These are phyloP conservation scores for Ilex asprella DNA, from an alignment of 257 asterid genomes.

Conservation along the genomic window DNA sequence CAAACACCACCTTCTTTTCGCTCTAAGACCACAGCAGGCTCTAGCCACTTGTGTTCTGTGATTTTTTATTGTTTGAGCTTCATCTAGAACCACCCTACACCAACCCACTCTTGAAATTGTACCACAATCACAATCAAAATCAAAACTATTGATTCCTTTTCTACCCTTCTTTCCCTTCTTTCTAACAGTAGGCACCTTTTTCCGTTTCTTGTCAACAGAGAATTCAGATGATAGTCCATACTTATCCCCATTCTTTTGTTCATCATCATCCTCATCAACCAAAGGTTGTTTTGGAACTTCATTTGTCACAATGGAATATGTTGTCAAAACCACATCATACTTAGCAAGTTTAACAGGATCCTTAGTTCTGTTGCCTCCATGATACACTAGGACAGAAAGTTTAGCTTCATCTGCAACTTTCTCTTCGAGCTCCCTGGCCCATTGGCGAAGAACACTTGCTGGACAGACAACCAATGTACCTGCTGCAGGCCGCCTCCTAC, in stretches of 20 bases:
- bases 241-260: conserved; percentile 54
- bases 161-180: conserved; percentile 68
- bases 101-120: conserved; percentile 83
- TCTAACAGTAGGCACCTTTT: conserved; percentile 37
- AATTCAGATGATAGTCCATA: conserved; percentile 75
- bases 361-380: conserved; percentile 81
- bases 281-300: conserved; percentile 92
- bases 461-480: conserved; percentile 98
- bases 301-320: conserved; percentile 84
- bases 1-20: conserved; percentile 96
- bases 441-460: conserved; percentile 96
- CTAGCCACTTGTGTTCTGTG: conserved; percentile 97
- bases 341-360: conserved; percentile 64
- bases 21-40: conserved; percentile 98
- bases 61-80: conserved; percentile 93
- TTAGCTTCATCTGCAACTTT: conserved; percentile 50
- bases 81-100: conserved; percentile 94
- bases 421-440: conserved; percentile 88
- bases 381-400: conserved; percentile 67
- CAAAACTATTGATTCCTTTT: conserved; percentile 44
- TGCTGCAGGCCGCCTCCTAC: conserved; percentile 71
- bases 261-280: conserved; percentile 82
- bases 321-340: conserved; percentile 83
- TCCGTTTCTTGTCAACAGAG: conserved; percentile 45
- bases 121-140: conserved; percentile 66